Base-by-base conservation (phyloP, 2,329 filamentous ascomycete species). In the Cordyceps militaris region DNA sequence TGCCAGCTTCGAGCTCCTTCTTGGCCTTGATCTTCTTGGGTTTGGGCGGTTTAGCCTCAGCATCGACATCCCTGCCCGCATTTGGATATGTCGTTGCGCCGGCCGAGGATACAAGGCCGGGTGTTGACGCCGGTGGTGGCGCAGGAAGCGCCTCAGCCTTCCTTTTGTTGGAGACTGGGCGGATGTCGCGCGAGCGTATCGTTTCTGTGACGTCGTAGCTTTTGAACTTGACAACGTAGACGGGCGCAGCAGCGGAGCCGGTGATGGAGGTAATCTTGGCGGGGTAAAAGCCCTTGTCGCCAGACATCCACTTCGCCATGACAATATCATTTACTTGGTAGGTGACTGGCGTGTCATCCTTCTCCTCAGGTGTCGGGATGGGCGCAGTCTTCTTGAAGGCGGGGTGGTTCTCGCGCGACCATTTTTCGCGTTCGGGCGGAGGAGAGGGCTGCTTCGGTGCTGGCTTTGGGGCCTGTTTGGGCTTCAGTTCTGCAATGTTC, bases 191-290 rank as follows among this genome's bases (percentile, higher is more conserved):
- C 61, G 88, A 84, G 60, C 86, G 83, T 60, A 96, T 74, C 34
- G 89, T 94, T 72, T 96, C 91, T 47, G 87, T 90, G 23, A 82
- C 91, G 62, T 87, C 84, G 74, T 97, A 97, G 66, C 85, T 89
- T 74, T 95, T 93, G 79, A 97, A 99, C 65, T 89, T 94, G 71
- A 99, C 92, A 49, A 90, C 88, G 71, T 97, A 99, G 62, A 97
- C 89, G 36, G 92, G 93, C 54, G 90, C 89, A 44, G 85, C 88
- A n/a, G 87, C 86, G 9, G 91, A 96, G 59, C 94, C 94, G 23
- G 93, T 97, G 66, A 97, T 92, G 54, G 89, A 92, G 53, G 91
- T 93, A 71, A 99, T 96, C 66, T 90, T 87, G 43, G 92, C 94
- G 47, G 91, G 87, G 74, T 97, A 97, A 74, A 92, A 97, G 24